Percentiles rank a stretch among this genome's conserved stretches.
These are phyloP conservation scores for Proteromonas lacertae DNA, from an alignment of 352 stramenopile genomes.

Conservation along the genomic window DNA sequence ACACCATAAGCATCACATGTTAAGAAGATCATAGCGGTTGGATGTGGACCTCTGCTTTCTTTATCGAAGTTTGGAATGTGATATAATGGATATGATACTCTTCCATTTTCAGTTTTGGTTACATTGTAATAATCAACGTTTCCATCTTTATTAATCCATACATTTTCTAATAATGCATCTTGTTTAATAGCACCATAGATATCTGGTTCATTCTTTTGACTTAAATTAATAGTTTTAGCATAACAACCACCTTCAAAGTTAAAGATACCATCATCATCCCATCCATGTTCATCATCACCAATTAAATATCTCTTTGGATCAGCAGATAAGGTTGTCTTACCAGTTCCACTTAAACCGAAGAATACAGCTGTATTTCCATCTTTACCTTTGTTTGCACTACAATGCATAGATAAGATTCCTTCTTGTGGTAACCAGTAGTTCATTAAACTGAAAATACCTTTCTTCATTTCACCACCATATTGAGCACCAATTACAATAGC, in stretches of 20 bases:
- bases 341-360: conserved; percentile 76
- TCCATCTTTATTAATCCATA: conserved; percentile 28
- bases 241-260: conserved; percentile 98
- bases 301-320: conserved; percentile 39
- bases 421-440: conserved; percentile 83
- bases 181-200: conserved; percentile 83
- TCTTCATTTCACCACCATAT: conserved; percentile 94
- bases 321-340: conserved; percentile 43
- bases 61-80: conserved; percentile 78
- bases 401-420: conserved; percentile 87
- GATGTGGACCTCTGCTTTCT: conserved; percentile 54
- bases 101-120: conserved; percentile 79
- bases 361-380: conserved; percentile 76
- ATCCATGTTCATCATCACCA: conserved; percentile 83
- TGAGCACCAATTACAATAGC: conserved; percentile 69
- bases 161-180: conserved; percentile 87
- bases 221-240: conserved; percentile 92
- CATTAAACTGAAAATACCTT: conserved; percentile 90
- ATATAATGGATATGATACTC: conserved; percentile 94
- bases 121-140: conserved; percentile 4
- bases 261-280: conserved; percentile 84
- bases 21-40: conserved; percentile 83
- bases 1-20: conserved; percentile 90
- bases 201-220: conserved; percentile 68
- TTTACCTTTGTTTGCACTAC: conserved; percentile 80